Percentiles rank a stretch among this genome's conserved stretches.
phyloP scores from a whole-genome alignment of 768 basidiomycete species.

The Mycena alexandri region DNA sequence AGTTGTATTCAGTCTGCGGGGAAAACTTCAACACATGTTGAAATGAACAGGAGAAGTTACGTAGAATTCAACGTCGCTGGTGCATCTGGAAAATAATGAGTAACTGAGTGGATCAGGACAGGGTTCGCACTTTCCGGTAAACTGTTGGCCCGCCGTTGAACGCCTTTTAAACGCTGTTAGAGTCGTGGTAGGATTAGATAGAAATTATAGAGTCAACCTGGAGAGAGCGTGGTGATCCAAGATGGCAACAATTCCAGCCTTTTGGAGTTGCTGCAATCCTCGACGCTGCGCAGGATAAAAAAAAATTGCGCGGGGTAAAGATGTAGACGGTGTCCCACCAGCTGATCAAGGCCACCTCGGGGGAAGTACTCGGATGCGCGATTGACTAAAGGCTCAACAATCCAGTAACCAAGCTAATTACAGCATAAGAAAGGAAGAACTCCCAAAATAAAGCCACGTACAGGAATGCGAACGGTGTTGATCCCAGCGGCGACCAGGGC shows the following conservation, averaged over 20 bases:
- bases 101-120: conserved; percentile 3
- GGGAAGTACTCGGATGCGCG: conserved; percentile 72
- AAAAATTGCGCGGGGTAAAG: background rate
- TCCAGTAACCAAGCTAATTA: conserved; percentile 83
- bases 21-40: conserved; percentile 1
- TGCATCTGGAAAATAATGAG: conserved; percentile 62
- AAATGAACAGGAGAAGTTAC: conserved; percentile 47
- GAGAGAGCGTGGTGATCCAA: conserved; percentile 72
- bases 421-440: background rate
- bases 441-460: conserved; percentile 47
- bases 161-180: conserved; percentile 52
- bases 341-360: conserved; percentile 74
- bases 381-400: conserved; percentile 79
- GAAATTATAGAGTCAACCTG: conserved; percentile 46
- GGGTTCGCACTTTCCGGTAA: conserved; percentile 71
- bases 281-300: conserved; percentile 58
- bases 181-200: conserved; percentile 51
- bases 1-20: conserved; percentile 76
- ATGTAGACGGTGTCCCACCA: conserved; percentile 59
- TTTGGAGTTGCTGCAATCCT: conserved; percentile 69
- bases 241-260: conserved; percentile 75
- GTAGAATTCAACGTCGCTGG: conserved; percentile 78
- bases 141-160: conserved; percentile 71
- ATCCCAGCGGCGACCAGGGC: conserved; percentile 67
- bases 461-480: conserved; percentile 84